A percentile compares a stretch with the other conserved stretches of the same genome.
phyloP scores from a whole-genome alignment of 2,329 filamentous ascomycete genomes.

The Zasmidium angulare region DNA sequence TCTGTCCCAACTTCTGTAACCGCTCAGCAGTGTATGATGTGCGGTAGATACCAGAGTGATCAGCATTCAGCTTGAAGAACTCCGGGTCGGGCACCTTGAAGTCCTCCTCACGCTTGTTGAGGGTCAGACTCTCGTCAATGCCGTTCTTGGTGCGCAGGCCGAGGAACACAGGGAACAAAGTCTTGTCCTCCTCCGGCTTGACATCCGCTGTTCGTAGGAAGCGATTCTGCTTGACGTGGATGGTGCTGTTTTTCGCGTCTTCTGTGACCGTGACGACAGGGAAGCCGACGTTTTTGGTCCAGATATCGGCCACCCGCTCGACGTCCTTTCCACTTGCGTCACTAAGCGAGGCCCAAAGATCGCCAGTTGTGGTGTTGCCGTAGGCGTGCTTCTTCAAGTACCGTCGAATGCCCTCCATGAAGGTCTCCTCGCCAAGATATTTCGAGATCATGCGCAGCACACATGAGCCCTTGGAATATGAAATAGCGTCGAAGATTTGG shows the following conservation, averaged over 20 bases:
- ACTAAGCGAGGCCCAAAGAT: constrained; percentile 84
- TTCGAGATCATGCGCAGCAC: constrained; percentile 97
- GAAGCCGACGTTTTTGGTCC: constrained; percentile 95
- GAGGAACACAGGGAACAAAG: constrained; percentile 86
- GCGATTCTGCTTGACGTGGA: constrained; percentile 90
- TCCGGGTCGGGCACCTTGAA: constrained; percentile 77
- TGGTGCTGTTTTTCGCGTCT: constrained; percentile 66
- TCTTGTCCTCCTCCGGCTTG: constrained; percentile 86
- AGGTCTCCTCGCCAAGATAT: constrained; percentile 86
- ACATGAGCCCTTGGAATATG: constrained; percentile 94
- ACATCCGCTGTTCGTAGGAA: constrained; percentile 91
- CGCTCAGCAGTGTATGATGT: constrained; percentile 84
- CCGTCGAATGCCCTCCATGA: constrained; percentile 84
- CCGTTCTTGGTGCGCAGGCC: constrained; percentile 82
- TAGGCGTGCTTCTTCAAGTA: constrained; percentile 98
- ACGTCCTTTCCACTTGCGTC: constrained; percentile 91
- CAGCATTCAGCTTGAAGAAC: constrained; percentile 96
- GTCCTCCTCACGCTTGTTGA: constrained; percentile 69
- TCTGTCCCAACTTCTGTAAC: constrained; percentile 81
- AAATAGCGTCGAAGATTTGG: constrained; percentile 97
- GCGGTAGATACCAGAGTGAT: constrained; percentile 89
- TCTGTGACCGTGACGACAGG: constrained; percentile 87
- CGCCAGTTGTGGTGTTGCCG: constrained; percentile 86
- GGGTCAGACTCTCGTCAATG: constrained; percentile 71
- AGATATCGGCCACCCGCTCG: constrained; percentile 86